These are phyloP conservation scores for Inonotus hispidus DNA, from an alignment of 1,284 basidiomycete genomes.

Conservation along the genomic window DNA sequence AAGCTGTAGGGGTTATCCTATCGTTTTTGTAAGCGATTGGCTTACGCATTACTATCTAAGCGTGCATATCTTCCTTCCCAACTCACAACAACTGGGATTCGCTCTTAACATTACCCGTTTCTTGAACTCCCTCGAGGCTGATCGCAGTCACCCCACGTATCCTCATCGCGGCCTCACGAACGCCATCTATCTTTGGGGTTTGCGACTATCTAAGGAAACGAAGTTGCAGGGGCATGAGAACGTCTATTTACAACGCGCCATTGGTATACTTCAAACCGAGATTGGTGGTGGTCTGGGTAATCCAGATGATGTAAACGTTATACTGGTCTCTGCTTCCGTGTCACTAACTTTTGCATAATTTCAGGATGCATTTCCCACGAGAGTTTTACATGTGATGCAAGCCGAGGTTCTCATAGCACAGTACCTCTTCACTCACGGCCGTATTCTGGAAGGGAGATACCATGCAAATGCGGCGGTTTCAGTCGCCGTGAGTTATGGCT, in stretches of 20 bases:
- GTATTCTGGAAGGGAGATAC: slow-evolving; percentile 37
- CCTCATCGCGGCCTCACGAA: slow-evolving; percentile 45
- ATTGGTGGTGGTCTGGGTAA: slow-evolving; percentile 33
- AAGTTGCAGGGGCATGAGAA: slow-evolving; percentile 29
- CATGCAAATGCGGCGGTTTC: slow-evolving; percentile 36
- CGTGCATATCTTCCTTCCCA: slow-evolving; percentile 22
- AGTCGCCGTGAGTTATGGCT: slow-evolving; percentile 31
- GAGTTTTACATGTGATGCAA: slow-evolving; percentile 43
- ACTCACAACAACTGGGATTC: slow-evolving; percentile 28
- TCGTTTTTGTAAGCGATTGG: not conserved
- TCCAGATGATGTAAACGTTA: not conserved
- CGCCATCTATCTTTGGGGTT: slow-evolving; percentile 46
- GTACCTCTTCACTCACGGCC: slow-evolving; percentile 45
- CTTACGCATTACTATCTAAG: slow-evolving; percentile 9
- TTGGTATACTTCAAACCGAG: slow-evolving; percentile 31
- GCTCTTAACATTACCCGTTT: slow-evolving; percentile 32
- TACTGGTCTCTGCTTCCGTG: not conserved
- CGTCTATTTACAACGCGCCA: slow-evolving; percentile 37
- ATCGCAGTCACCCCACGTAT: slow-evolving; percentile 33
- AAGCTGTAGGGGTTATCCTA: slow-evolving; percentile 19
- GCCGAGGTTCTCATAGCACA: slow-evolving; percentile 51
- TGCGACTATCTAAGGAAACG: slow-evolving; percentile 31
- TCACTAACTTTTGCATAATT: not conserved
- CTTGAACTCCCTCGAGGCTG: slow-evolving; percentile 20
- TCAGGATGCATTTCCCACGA: not conserved